Conservation (phyloP, 176 grass and related monocot genomes). For the Eragrostis nindensis region DNA sequence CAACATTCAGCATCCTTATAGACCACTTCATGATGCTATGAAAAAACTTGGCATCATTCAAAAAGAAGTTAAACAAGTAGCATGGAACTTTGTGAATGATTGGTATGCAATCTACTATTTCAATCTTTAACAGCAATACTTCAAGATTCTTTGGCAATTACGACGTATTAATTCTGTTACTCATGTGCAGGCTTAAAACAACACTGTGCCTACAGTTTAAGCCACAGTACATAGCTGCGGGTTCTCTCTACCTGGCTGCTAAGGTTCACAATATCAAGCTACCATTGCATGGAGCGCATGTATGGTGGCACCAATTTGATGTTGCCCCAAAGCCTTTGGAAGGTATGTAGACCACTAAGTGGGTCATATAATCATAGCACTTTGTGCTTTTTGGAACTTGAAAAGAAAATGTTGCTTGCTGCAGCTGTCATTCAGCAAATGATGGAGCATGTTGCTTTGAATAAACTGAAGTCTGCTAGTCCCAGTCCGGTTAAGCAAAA, state of each 20-base stretch:
- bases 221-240: constrained; percentile 78
- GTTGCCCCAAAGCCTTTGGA: constrained; percentile 69
- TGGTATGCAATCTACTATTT: constrained; percentile 58
- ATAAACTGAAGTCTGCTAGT: constrained; percentile 30
- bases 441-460: constrained; percentile 53
- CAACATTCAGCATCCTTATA: constrained; percentile 84
- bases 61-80: constrained; percentile 67
- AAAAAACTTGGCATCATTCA: constrained; percentile 64
- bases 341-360: constrained; percentile 53
- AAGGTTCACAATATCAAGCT: constrained; percentile 75
- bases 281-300: constrained; percentile 52
- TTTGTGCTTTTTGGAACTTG: constrained; percentile 31
- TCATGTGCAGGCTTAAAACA: constrained; percentile 66
- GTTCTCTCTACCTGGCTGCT: constrained; percentile 63
- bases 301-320: constrained; percentile 93
- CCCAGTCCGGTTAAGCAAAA: constrained; percentile 40
- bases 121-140: constrained; percentile 22
- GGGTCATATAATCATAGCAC: background rate
- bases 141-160: constrained; percentile 9
- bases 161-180: constrained; percentile 40
- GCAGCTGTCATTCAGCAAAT: constrained; percentile 66
- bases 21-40: constrained; percentile 68
- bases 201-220: constrained; percentile 76
- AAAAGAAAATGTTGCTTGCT: constrained; percentile 40
- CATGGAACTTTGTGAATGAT: constrained; percentile 89